Conservation (phyloP, 169 alveolate species). For the Cryptosporidium sp. region DNA sequence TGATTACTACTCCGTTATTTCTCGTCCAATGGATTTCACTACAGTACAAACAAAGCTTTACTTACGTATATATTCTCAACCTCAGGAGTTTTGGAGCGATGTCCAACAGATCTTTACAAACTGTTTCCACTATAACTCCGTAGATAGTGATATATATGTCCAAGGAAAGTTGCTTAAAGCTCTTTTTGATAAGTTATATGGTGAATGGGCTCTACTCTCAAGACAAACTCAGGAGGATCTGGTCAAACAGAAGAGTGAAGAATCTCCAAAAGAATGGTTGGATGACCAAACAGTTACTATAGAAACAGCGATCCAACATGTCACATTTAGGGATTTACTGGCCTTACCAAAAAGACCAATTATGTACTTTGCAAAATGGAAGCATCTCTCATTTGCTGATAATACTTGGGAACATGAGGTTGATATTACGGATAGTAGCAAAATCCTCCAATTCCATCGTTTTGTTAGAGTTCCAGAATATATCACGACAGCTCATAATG, state of each 20-base stretch:
- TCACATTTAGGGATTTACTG: slow-evolving; percentile 53
- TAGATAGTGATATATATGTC: slow-evolving; percentile 74
- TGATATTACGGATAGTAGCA: slow-evolving; percentile 55
- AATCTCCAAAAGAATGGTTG: slow-evolving; percentile 64
- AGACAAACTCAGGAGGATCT: slow-evolving; percentile 77
- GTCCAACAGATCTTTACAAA: slow-evolving; percentile 76
- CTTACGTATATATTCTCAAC: slow-evolving; percentile 66
- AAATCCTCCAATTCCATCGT: slow-evolving; percentile 69
- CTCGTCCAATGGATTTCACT: slow-evolving; percentile 76
- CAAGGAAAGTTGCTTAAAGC: slow-evolving; percentile 75
- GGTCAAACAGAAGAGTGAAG: slow-evolving; percentile 73
- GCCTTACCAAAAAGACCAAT: slow-evolving; percentile 66
- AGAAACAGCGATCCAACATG: slow-evolving; percentile 70
- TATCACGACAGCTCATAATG: slow-evolving; percentile 68
- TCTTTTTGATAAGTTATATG: slow-evolving; percentile 73
- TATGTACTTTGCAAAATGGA: slow-evolving; percentile 74
- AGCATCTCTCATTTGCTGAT: slow-evolving; percentile 66
- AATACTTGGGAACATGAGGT: slow-evolving; percentile 75
- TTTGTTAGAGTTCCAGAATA: slow-evolving; percentile 68
- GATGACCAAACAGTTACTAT: slow-evolving; percentile 67
- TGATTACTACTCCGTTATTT: slow-evolving; percentile 72
- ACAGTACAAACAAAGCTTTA: slow-evolving; percentile 75
- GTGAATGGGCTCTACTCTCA: slow-evolving; percentile 77
- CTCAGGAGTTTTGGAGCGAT: slow-evolving; percentile 77
- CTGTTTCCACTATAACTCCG: slow-evolving; percentile 72